Base-by-base conservation (phyloP, 768 basidiomycete genomes). In the Podaxis pistillaris region DNA sequence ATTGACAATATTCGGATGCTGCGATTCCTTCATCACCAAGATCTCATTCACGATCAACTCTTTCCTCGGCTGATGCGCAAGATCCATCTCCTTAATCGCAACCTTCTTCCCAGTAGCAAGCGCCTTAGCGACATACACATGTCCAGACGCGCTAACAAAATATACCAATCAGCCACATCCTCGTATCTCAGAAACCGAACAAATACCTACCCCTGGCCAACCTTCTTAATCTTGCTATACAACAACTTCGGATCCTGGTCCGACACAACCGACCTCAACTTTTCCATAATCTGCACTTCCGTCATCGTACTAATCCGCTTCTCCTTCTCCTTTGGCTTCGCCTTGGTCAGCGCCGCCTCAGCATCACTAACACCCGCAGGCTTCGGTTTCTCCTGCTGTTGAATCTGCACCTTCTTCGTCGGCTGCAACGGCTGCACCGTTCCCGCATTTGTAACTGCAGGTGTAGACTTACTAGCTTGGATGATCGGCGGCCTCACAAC, bases 41-140 rank as follows among this genome's bases (percentile, higher is more conserved):
- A 97, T 98, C 75, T 98, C 95, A 69, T 98, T 98, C 60, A 97
- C 95, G 71, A 98, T 96, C 56, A 97, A 83, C 78, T 99, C 96
- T 77, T 98, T 99, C 64, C 96, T 82, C 19, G 96, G 96, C 70
- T 96, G 95, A 71, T 94, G 92, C 22, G 93, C 84, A 44, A 97
- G 80, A 75, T 98, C 95, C 95, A 97, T 97, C 81, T 97, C 94
- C 79, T 98, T 98, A 80, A 98, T 96, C 2, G 95, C 95, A 11
- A 97, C 93, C 75, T 95, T 96, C 76, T 86, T 89, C 56, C 91
- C 89, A 2, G 84, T 91, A 4, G 87, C 79, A 24, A 94, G 81
- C 6, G 88, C 91, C 79, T 97, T 98, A 9, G 97, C 96, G 24
- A 98, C 96, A 71, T 96, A 99, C 12, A 99, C 96, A 71, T 96